phyloP scores from a whole-genome alignment of 805 yeast genomes.

The Allodekkera sacchari region DNA sequence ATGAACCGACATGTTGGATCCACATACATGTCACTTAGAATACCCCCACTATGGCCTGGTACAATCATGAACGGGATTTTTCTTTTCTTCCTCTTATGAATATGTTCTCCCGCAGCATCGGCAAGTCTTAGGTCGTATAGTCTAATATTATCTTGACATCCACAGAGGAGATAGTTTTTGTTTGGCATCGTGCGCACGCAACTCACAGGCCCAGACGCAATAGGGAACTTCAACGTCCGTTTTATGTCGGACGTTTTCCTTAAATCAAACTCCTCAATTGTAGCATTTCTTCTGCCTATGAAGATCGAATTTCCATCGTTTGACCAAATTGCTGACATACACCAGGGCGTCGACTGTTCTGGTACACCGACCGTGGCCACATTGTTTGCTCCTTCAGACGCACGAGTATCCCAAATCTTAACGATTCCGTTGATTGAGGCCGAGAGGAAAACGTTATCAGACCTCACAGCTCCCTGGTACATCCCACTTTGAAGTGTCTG shows the following conservation, averaged over 20 bases:
- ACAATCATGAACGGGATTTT: conserved; percentile 78
- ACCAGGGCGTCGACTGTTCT: conserved; percentile 84
- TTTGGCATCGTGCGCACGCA: conserved; percentile 76
- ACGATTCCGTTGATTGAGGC: conserved; percentile 79
- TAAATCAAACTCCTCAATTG: conserved; percentile 68
- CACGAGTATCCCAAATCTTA: conserved; percentile 74
- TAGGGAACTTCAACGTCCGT: conserved; percentile 65
- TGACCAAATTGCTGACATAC: conserved; percentile 85
- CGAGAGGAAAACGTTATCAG: conserved; percentile 55
- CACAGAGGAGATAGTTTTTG: conserved; percentile 71
- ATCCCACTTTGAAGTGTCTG: conserved; percentile 27
- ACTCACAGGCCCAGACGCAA: conserved; percentile 85
- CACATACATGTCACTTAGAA: conserved; percentile 63
- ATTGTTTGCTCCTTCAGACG: conserved; percentile 10
- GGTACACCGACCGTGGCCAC: conserved; percentile 35
- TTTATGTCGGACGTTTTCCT: conserved; percentile 46
- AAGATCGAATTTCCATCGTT: conserved; percentile 68
- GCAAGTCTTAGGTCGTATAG: conserved; percentile 61
- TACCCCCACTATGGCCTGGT: conserved; percentile 97
- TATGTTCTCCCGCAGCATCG: conserved; percentile 4
- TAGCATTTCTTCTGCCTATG: conserved; percentile 84
- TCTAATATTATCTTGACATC: conserved; percentile 84
- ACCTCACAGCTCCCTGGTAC: conserved; percentile 16
- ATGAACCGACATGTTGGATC: conserved; percentile 85
- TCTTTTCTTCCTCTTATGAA: conserved; percentile 21